Evolutionary conservation across 2,329 filamentous ascomycete genomes (phyloP), one percentile per base, ranked within the genome.

Genomic region (Fusarium clavum): DNA sequence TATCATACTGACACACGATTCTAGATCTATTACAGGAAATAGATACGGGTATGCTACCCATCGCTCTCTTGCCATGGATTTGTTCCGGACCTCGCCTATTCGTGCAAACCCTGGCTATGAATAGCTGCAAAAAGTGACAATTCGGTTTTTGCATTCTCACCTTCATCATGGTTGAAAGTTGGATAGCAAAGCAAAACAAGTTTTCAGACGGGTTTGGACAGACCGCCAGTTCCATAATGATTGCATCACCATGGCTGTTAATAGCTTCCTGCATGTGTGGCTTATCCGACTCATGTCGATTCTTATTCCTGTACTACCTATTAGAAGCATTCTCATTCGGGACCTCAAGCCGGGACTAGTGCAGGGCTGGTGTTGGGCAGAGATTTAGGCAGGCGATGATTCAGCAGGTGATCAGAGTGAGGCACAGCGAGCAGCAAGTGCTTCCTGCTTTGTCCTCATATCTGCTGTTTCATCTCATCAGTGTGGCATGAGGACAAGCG

Each of bases 21-120:
- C 59, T 73, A 86, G 86, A 84, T 88, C 71, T 88, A 87, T 73
- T 88, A 88, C 78, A 80, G 86, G 66, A 88, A 88, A 75, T 88
- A 79, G 80, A 40, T 11, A 25, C 40, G 58, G 30, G 40, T 29
- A 64, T 56, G 40, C n/a, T 27, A 30, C 41, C 30, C 44, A 30
- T 40, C 16, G 30, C 43, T 55, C 25, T 58, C 56, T 49, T 30
- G 41, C 34, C 13, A 54, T 25, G 34, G 27, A 54, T n/a, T 52
- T 38, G 54, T 18, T n/a, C 41, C 30, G 46, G 51, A 29, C 27
- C 27, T 71, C 69, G 46, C 51, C 57, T 57, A 34, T 45, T 34
- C 8, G 24, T 57, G 51, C 57, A 65, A 54, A 45, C 30, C n/a
- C 49, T 9, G 38, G n/a, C 22, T 27, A 51, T 41, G 54, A 40